These are phyloP conservation scores for Didymellaceae sp. DNA, from an alignment of 2,329 filamentous ascomycete genomes.

Conservation along the genomic window DNA sequence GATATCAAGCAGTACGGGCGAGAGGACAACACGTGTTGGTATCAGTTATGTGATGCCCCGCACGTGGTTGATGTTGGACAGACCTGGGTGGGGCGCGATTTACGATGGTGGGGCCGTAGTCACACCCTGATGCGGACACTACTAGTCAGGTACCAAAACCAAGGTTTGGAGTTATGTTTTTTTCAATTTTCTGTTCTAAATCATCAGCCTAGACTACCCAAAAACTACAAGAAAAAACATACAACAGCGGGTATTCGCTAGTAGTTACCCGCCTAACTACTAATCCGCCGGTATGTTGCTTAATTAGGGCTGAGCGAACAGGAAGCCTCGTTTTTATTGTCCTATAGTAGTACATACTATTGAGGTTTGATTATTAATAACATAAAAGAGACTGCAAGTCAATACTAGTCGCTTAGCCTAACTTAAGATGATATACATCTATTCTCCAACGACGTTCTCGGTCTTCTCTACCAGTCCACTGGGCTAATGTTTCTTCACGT, in stretches of 20 bases:
- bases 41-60: conserved; percentile 4
- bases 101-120: neutral
- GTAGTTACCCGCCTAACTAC: neutral
- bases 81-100: conserved; percentile 2
- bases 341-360: neutral
- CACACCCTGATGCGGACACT: neutral
- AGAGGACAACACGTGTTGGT: conserved; percentile 5
- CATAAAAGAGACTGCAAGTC: no score
- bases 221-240: neutral
- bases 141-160: no score
- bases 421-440: no score
- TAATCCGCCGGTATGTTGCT: neutral
- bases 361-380: no score
- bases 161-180: no score
- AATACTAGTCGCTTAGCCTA: no score
- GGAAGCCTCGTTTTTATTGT: neutral
- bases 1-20: conserved; percentile 6
- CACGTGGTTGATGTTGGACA: conserved; percentile 5
- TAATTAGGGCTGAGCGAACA: neutral
- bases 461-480: no score
- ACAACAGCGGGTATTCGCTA: conserved; percentile 2
- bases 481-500: no score
- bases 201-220: no score
- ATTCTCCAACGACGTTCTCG: no score
- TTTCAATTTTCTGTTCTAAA: no score